These are phyloP conservation scores for Paramecium sonneborni DNA, from an alignment of 73 alveolate species.

Conservation along the genomic window DNA sequence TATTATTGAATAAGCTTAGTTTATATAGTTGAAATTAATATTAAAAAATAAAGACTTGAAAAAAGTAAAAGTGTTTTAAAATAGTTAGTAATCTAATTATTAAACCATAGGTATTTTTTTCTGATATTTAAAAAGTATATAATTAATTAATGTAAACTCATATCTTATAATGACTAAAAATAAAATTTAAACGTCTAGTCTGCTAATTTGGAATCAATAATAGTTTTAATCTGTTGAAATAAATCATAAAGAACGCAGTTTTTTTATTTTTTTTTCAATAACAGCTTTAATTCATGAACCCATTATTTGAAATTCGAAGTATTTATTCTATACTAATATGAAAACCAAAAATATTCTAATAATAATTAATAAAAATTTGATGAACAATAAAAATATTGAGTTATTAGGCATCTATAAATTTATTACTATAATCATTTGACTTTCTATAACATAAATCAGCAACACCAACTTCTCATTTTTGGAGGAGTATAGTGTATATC, in stretches of 20 bases:
- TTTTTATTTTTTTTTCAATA: constrained; percentile 69
- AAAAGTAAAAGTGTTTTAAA: no score
- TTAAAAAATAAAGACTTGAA: background rate
- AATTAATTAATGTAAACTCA: no score
- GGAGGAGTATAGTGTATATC: no score
- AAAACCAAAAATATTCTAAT: constrained; percentile 76
- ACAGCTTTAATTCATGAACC: constrained; percentile 74
- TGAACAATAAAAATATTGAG: constrained; percentile 58
- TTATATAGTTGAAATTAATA: constrained; percentile 17
- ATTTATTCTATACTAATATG: constrained; percentile 77
- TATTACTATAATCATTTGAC: constrained; percentile 77
- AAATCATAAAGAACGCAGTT: no score
- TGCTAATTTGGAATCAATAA: background rate
- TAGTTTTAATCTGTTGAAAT: no score
- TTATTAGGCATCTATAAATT: constrained; percentile 71
- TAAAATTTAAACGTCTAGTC: background rate
- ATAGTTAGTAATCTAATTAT: no score
- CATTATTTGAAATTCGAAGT: constrained; percentile 69
- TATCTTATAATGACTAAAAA: no score
- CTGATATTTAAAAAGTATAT: no score
- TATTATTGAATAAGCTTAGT: constrained; percentile 38
- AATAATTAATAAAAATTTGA: constrained; percentile 69
- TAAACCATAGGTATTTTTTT: no score
- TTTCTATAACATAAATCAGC: constrained; percentile 94
- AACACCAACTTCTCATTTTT: constrained; percentile 92